Evolutionary conservation across 768 basidiomycete species (phyloP).

Genomic region (Suillus americanus): DNA sequence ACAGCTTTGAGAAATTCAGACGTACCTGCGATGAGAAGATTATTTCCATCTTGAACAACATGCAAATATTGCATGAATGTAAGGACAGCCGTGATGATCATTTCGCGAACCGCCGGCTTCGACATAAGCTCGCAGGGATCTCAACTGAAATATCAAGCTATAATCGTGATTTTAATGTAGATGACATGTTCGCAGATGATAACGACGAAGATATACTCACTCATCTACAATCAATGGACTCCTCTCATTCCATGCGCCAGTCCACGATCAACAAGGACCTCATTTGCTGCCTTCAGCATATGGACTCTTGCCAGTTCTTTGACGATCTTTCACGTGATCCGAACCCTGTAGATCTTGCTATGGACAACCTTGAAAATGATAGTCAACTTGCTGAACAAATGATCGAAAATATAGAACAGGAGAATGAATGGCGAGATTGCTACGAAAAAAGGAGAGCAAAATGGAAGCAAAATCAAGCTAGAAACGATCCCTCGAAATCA

Average conservation of each 20-base stretch:
- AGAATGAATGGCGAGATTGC: neutral
- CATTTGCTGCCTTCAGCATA: neutral
- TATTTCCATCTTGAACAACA: constrained; percentile 33
- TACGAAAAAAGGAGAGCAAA: neutral
- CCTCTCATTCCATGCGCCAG: neutral
- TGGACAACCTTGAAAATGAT: no score
- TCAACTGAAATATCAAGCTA: neutral
- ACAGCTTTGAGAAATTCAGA: neutral
- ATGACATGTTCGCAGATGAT: constrained; percentile 29
- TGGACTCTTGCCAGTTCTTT: neutral
- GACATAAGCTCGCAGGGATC: neutral
- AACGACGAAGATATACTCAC: neutral
- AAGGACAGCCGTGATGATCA: constrained; percentile 34
- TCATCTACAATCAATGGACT: neutral
- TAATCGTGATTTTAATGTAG: constrained; percentile 17
- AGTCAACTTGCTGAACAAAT: no score
- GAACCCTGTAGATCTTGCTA: no score
- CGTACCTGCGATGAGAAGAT: no score
- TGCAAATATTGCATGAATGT: constrained; percentile 43
- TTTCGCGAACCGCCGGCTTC: constrained; percentile 18
- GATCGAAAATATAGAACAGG: no score
- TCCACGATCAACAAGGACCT: neutral
- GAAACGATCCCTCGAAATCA: no score
- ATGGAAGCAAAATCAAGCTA: no score
- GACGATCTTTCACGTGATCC: no score